phyloP scores from a whole-genome alignment of 2,329 filamentous ascomycete genomes.

The Sclerotiophoma versabilis region DNA sequence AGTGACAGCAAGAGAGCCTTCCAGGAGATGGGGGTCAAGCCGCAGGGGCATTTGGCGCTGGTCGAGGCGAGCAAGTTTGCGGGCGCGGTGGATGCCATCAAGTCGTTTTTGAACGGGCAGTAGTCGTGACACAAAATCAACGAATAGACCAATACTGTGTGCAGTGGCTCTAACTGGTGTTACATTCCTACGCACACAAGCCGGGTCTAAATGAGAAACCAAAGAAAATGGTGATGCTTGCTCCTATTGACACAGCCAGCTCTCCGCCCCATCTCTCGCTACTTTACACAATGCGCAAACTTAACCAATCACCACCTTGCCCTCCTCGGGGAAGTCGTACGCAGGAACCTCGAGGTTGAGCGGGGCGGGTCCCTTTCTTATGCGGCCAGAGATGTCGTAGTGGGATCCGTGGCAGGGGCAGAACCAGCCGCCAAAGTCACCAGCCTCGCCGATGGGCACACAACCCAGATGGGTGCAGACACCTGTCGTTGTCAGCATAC shows the following conservation, averaged over 20 bases:
- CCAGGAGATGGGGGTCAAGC: conserved; percentile 87
- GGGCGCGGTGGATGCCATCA: conserved; percentile 76
- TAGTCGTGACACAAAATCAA: conserved; percentile 1
- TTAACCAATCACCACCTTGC: conserved; percentile 91
- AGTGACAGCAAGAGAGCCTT: conserved; percentile 95
- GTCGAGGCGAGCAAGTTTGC: conserved; percentile 82
- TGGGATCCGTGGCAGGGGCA: conserved; percentile 99
- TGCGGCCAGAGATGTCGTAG: conserved; percentile 99
- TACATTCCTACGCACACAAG: conserved; percentile 49
- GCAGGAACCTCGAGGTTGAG: conserved; percentile 94
- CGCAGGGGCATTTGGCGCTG: conserved; percentile 83
- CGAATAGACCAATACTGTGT: neutral
- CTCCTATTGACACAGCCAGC: conserved; percentile 44
- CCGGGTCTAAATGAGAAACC: conserved; percentile 42
- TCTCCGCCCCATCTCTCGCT: conserved; percentile 17
- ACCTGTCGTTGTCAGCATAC: conserved; percentile 61
- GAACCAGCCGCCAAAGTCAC: conserved; percentile 99
- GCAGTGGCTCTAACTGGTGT: conserved; percentile 42
- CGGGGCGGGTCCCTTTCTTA: conserved; percentile 95
- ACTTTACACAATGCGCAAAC: conserved; percentile 31
- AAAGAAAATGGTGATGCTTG: conserved; percentile 44
- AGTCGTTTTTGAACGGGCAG: conserved; percentile 69
- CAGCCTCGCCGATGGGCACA: conserved; percentile 98
- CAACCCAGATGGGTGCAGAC: conserved; percentile 99
- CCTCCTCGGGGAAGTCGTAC: conserved; percentile 93